These are phyloP conservation scores for Hypoxylon subgilvum DNA, from an alignment of 495 filamentous ascomycete genomes.

Conservation along the genomic window DNA sequence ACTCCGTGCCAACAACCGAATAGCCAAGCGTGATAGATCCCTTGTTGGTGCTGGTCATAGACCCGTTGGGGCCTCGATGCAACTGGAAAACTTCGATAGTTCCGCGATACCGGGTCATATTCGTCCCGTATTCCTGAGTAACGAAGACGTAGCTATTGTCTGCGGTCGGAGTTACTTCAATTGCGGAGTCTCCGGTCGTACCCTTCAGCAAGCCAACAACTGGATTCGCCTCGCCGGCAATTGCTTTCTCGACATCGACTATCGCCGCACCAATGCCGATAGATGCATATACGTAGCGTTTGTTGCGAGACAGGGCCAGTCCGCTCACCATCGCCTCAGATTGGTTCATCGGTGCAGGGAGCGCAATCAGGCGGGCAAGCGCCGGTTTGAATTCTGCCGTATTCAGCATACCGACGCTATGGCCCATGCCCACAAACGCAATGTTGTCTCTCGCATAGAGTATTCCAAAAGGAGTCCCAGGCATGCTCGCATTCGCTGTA, in stretches of 20 bases:
- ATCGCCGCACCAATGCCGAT: constrained; percentile 17
- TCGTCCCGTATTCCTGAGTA: constrained; percentile 34
- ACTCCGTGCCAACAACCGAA: constrained; percentile 29
- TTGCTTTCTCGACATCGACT: constrained; percentile 32
- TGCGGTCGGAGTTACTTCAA: constrained; percentile 30
- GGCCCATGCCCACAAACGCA: constrained; percentile 30
- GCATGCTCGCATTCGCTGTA: constrained; percentile 11
- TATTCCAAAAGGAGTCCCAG: constrained; percentile 27
- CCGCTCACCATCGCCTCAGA: background rate
- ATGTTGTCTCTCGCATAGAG: constrained; percentile 22
- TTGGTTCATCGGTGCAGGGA: constrained; percentile 13
- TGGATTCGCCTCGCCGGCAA: constrained; percentile 24
- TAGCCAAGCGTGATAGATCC: constrained; percentile 28
- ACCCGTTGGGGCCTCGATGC: constrained; percentile 18
- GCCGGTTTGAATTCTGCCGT: constrained; percentile 27
- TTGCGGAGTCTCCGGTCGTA: constrained; percentile 28
- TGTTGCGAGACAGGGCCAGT: constrained; percentile 28
- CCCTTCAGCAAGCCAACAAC: constrained; percentile 28
- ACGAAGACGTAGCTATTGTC: constrained; percentile 39
- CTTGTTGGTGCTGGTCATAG: constrained; percentile 20
- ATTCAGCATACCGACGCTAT: constrained; percentile 19
- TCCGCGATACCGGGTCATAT: constrained; percentile 10
- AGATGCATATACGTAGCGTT: constrained; percentile 24
- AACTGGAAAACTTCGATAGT: constrained; percentile 34
- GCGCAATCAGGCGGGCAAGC: constrained; percentile 16